A percentile compares a stretch with the other conserved stretches of the same genome.
Conservation (phyloP, 331 rosid species). For the Malus hybrid region DNA sequence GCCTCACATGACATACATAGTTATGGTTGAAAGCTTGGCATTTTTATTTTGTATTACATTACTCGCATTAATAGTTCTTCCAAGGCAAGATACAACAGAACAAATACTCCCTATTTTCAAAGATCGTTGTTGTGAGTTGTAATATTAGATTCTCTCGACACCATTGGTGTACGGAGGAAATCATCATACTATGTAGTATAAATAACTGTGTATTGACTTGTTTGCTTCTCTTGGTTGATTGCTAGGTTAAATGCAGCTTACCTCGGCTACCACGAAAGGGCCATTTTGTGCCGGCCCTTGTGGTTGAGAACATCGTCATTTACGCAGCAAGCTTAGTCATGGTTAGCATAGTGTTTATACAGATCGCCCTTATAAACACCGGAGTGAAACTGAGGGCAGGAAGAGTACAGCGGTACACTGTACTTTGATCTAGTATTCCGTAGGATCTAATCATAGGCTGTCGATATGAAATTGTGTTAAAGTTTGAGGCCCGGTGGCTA, state of each 20-base stretch:
- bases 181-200: background rate
- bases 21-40: background rate
- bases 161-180: background rate
- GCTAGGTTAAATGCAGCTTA: constrained; percentile 74
- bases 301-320: constrained; percentile 58
- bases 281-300: constrained; percentile 47
- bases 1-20: background rate
- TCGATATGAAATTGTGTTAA: background rate
- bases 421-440: background rate
- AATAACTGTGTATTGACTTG: background rate
- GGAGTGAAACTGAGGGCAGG: background rate
- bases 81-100: background rate
- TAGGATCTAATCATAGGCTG: background rate
- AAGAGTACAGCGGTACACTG: background rate
- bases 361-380: background rate
- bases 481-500: background rate
- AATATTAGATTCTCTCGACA: background rate
- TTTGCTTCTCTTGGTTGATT: constrained; percentile 11
- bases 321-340: constrained; percentile 45
- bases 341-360: background rate
- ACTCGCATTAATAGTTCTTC: too few relatives aligned
- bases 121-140: background rate
- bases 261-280: constrained; percentile 50
- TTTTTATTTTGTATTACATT: background rate
- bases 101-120: background rate